phyloP scores from a whole-genome alignment of 768 basidiomycete species.

The Rhizopogon roseolus region DNA sequence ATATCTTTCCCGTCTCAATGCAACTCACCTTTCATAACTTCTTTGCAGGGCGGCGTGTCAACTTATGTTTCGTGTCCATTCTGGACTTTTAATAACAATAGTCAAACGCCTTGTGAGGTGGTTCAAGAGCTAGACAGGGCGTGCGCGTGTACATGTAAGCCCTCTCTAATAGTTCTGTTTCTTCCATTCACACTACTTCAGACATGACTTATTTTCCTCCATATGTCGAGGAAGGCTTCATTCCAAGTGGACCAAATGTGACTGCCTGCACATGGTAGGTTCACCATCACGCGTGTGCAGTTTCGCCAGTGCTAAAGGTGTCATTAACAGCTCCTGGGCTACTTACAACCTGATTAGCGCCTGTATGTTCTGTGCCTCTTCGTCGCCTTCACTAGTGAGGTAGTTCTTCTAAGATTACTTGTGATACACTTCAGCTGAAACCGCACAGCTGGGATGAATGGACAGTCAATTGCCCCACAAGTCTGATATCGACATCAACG shows the following conservation, averaged over 20 bases:
- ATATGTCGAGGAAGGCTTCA: slow-evolving; percentile 4
- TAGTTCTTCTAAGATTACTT: background rate
- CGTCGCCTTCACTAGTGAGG: slow-evolving; percentile 9
- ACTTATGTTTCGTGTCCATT: slow-evolving; percentile 3
- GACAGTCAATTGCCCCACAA: slow-evolving; percentile 14
- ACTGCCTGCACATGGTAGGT: slow-evolving; percentile 22
- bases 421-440: background rate
- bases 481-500: slow-evolving; percentile 13
- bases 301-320: background rate
- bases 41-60: background rate
- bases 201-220: background rate
- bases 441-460: slow-evolving; percentile 17
- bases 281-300: background rate
- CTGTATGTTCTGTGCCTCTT: slow-evolving; percentile 15
- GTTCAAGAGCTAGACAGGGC: slow-evolving; percentile 17
- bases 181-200: background rate
- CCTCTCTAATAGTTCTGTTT: background rate
- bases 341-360: slow-evolving; percentile 25
- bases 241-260: slow-evolving; percentile 10
- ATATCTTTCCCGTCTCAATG: background rate
- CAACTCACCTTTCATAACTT: background rate
- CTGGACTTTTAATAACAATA: slow-evolving; percentile 8
- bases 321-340: slow-evolving; percentile 21
- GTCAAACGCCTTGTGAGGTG: slow-evolving; percentile 10
- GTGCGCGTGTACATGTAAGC: slow-evolving; percentile 15